A percentile compares a stretch with the other conserved stretches of the same genome.
Conservation (phyloP, 306 rosid genomes). For the Ochetophila trinervis region DNA sequence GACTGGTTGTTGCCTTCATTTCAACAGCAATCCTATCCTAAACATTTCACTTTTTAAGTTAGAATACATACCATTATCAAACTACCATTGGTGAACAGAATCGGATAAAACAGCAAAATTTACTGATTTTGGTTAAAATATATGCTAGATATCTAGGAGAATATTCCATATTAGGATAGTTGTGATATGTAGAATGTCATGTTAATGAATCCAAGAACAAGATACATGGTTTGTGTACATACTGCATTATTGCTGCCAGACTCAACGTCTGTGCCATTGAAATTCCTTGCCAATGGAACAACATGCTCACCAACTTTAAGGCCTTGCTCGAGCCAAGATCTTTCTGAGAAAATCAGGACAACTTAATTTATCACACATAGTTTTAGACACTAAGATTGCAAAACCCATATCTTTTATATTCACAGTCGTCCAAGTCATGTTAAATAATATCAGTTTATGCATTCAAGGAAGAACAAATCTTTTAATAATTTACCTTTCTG, state of each 20-base stretch:
- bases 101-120: not conserved
- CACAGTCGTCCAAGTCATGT: conserved; percentile 6
- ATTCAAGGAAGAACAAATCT: conserved; percentile 19
- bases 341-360: conserved; percentile 47
- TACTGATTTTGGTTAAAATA: not conserved
- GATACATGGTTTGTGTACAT: conserved; percentile 17
- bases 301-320: conserved; percentile 84
- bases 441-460: not conserved
- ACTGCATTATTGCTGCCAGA: conserved; percentile 54
- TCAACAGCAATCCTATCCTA: conserved; percentile 66
- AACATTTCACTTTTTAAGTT: conserved; percentile 15
- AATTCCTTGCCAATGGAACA: conserved; percentile 85
- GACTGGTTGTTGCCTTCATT: conserved; percentile 48
- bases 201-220: not conserved
- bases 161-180: not conserved
- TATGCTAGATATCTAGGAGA: not conserved
- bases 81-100: not conserved
- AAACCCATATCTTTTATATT: not conserved
- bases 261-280: conserved; percentile 60
- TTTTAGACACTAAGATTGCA: not conserved
- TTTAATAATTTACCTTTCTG: conserved; percentile 60
- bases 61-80: conserved; percentile 1
- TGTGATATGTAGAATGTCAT: not conserved
- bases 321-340: conserved; percentile 89
- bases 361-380: conserved; percentile 10